A percentile compares a stretch with the other conserved stretches of the same genome.
phyloP scores from a whole-genome alignment of 768 basidiomycete species.

The Lentinula lateritia region DNA sequence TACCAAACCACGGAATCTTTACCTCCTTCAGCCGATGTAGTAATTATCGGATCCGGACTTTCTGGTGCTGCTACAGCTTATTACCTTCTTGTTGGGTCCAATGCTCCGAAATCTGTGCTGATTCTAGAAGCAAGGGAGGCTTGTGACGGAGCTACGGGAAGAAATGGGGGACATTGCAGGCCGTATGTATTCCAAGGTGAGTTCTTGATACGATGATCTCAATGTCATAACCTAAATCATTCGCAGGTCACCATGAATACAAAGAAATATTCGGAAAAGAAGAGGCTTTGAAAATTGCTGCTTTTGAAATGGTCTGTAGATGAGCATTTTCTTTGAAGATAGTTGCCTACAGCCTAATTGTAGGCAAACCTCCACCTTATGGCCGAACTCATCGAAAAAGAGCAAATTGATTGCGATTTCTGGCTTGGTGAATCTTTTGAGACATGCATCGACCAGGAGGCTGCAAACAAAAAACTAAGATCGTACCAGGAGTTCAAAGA shows the following conservation, averaged over 20 bases:
- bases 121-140: constrained; percentile 40
- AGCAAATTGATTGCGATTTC: constrained; percentile 17
- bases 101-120: constrained; percentile 19
- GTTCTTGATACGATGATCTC: background rate
- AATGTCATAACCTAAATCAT: constrained; percentile 12
- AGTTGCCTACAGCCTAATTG: background rate
- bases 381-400: constrained; percentile 10
- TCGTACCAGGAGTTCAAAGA: constrained; percentile 12
- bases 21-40: constrained; percentile 17
- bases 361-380: constrained; percentile 12
- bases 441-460: constrained; percentile 11
- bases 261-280: constrained; percentile 29
- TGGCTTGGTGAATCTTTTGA: constrained; percentile 20
- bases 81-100: constrained; percentile 15
- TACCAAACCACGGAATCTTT: constrained; percentile 15
- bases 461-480: constrained; percentile 1
- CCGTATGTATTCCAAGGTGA: constrained; percentile 17
- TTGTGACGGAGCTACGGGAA: constrained; percentile 21
- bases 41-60: constrained; percentile 31
- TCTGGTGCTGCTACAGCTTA: constrained; percentile 26
- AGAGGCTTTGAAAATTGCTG: constrained; percentile 26
- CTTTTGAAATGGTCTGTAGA: constrained; percentile 7
- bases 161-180: constrained; percentile 23
- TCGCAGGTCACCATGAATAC: constrained; percentile 36
- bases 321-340: constrained; percentile 7